phyloP scores from a whole-genome alignment of 306 rosid species.

The Quercus glauca region DNA sequence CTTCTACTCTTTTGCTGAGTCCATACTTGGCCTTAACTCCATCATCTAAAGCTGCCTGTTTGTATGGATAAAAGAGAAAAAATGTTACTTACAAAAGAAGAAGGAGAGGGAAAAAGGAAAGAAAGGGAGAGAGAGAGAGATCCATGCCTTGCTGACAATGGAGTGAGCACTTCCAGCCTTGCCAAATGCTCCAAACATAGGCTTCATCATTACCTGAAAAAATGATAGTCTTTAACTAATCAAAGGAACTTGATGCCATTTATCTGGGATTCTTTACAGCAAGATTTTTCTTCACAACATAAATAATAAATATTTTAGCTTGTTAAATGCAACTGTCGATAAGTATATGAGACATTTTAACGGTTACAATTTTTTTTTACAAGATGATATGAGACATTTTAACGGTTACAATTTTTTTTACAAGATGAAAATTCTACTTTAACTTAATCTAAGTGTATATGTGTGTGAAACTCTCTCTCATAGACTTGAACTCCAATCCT shows the following conservation, averaged over 20 bases:
- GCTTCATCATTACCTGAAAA: conserved; percentile 77
- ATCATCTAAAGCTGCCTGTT: conserved; percentile 54
- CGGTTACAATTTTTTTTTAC: not conserved
- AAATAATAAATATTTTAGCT: not conserved
- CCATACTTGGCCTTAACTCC: conserved; percentile 64
- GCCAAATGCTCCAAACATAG: conserved; percentile 90
- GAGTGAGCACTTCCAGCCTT: conserved; percentile 75
- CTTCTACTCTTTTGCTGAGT: conserved; percentile 67
- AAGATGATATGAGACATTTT: not conserved
- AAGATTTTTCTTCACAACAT: not conserved
- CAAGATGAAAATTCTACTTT: too few relatives aligned
- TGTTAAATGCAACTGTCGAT: not conserved
- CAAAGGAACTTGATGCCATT: not conserved
- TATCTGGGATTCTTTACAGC: conserved; percentile 2
- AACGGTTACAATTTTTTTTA: not conserved
- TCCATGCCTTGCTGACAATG: conserved; percentile 86
- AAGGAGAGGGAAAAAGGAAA: not conserved
- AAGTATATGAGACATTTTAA: not conserved
- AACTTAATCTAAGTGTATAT: too few relatives aligned
- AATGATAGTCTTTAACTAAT: not conserved
- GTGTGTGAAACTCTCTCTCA: too few relatives aligned
- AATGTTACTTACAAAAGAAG: not conserved
- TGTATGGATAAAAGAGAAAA: conserved; percentile 1
- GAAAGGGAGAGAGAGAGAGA: conserved; percentile 22
- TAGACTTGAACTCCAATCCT: too few relatives aligned